These are phyloP conservation scores for Rhizopus delemar DNA, from an alignment of 371 early-diverging fungal species.

Conservation along the genomic window DNA sequence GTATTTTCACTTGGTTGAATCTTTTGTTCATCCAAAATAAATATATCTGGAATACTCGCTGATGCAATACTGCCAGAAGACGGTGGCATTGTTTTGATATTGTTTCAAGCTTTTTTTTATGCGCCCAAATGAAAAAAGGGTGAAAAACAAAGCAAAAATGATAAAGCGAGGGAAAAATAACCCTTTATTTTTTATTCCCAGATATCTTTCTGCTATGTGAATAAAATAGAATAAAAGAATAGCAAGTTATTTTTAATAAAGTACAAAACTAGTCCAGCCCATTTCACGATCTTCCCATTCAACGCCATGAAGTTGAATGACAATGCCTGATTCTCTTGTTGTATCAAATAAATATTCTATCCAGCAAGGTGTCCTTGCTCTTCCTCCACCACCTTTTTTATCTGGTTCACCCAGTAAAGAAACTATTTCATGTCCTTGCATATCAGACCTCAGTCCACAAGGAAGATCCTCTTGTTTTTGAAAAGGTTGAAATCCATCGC, in stretches of 20 bases:
- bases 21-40: constrained; percentile 63
- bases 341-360: constrained; percentile 44
- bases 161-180: background rate
- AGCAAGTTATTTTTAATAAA: constrained; percentile 20
- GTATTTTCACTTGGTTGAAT: constrained; percentile 58
- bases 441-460: constrained; percentile 25
- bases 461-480: constrained; percentile 22
- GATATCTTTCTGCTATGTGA: background rate
- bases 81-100: background rate
- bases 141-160: background rate
- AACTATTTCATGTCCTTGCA: constrained; percentile 50
- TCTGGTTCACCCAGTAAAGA: constrained; percentile 47
- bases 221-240: too few species aligned
- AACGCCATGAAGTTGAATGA: constrained; percentile 49
- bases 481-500: constrained; percentile 42
- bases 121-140: background rate
- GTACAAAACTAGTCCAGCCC: constrained; percentile 47
- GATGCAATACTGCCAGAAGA: background rate
- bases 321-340: constrained; percentile 27
- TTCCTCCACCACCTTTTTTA: constrained; percentile 52
- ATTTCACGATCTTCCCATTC: constrained; percentile 57
- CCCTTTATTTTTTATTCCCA: constrained; percentile 3
- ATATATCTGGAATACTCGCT: constrained; percentile 45
- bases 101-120: background rate
- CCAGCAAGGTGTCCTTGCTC: constrained; percentile 48